Evolutionary conservation across 768 basidiomycete species (phyloP).

Genomic region (Auricularia cornea): DNA sequence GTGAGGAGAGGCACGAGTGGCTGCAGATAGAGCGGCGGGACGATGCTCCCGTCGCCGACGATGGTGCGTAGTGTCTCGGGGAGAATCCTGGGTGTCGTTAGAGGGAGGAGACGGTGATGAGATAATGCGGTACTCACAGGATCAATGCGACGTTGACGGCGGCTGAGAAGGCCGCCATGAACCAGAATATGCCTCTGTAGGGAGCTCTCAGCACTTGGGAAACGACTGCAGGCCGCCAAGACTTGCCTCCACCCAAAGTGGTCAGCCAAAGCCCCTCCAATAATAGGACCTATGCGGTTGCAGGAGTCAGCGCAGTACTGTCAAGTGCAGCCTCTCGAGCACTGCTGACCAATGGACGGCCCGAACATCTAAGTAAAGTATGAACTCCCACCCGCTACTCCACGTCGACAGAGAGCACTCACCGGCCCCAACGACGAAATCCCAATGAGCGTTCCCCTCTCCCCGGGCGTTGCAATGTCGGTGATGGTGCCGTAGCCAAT

Average conservation of each 20-base stretch:
- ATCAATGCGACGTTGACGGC: constrained; percentile 40
- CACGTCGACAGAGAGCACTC: constrained; percentile 10
- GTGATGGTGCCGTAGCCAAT: constrained; percentile 67
- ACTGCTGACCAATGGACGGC: constrained; percentile 17
- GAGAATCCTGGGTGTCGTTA: constrained; percentile 22
- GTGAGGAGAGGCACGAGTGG: constrained; percentile 24
- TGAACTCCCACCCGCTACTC: background rate
- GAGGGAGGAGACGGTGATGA: background rate
- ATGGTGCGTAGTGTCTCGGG: constrained; percentile 36
- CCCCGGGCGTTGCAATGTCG: constrained; percentile 64
- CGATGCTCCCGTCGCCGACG: constrained; percentile 38
- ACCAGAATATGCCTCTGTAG: constrained; percentile 54
- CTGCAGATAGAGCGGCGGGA: constrained; percentile 20
- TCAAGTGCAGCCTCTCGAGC: constrained; percentile 8
- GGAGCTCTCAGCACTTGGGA: constrained; percentile 2
- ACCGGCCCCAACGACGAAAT: constrained; percentile 59
- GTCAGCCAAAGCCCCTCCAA: constrained; percentile 42
- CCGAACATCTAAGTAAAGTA: background rate
- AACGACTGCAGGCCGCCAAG: background rate
- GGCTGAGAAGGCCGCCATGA: constrained; percentile 42
- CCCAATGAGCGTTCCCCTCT: constrained; percentile 70
- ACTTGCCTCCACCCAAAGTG: constrained; percentile 57
- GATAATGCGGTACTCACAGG: constrained; percentile 28
- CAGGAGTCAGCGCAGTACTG: too few species aligned
- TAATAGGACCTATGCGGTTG: constrained; percentile 37